Base-by-base conservation (phyloP, 1,139 yeast species). In the Saccharomyces hybrid region DNA sequence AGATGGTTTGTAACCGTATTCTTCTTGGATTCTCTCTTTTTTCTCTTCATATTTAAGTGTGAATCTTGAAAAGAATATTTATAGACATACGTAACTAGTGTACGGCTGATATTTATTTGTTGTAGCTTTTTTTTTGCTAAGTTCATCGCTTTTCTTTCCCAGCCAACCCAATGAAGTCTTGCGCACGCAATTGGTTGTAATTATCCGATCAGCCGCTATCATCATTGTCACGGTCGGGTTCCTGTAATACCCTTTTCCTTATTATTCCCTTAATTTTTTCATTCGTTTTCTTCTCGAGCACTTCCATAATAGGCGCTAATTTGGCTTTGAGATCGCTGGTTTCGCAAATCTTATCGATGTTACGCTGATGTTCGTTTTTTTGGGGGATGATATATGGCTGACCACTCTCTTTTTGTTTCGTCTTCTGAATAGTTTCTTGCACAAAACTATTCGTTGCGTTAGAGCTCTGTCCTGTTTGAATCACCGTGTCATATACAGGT, bases 251-350 rank as follows among this genome's bases (percentile, higher is more conserved):
- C 48, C 75, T 64, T 46, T 74, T 74, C 52, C 77, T 70, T 13
- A 79, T 74, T 2, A 76, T 52, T 23, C 68, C 59, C n/a, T 70
- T 68, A 0, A 80, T 69, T 0, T 74, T 75, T 32, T 67, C 65
- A 48, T 76, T 73, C 0, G 80, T 77, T 48, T 70, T 64, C 50
- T 67, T 65, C 20, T 75, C 71, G n/a, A 78, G 61, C 3, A 70
- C 60, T 9, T 70, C 72, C 52, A 76, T 50, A 49, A 72, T 71
- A 0, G 69, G 69, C 48, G 70, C 68, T 8, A 78, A 57, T 55
- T 74, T 76, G 27, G 74, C 62, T 58, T 75, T 71, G 49, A 76
- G 60, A 58, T 77, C 81, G 68, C 73, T 67, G 7, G 73, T 69
- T 13, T 67, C 68, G 38, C 68, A 62, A 54, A 66, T 66, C 27